Conservation (phyloP, 805 yeast species). For the Pichia eremophila region DNA sequence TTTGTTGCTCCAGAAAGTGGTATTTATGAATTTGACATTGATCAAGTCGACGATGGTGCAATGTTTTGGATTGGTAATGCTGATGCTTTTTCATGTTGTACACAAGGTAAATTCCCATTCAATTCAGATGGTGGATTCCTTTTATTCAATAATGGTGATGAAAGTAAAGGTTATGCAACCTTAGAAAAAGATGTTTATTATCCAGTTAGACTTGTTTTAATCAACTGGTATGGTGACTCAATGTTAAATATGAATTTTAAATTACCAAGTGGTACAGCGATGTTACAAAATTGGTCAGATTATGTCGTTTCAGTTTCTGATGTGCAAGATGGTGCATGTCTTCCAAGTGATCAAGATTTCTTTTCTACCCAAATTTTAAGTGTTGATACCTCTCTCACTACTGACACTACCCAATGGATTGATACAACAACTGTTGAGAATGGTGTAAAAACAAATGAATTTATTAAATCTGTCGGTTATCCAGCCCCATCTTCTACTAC, state of each 20-base stretch:
- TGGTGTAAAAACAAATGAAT: background rate
- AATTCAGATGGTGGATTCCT: background rate
- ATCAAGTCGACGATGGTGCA: conserved; percentile 23
- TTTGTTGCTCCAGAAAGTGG: conserved; percentile 23
- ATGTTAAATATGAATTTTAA: background rate
- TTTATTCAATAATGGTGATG: background rate
- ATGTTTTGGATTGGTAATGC: conserved; percentile 24
- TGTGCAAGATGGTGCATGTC: background rate
- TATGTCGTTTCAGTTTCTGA: background rate
- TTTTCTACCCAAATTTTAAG: background rate
- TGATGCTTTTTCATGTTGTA: conserved; percentile 28
- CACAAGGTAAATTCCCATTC: conserved; percentile 4
- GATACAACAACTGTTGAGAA: background rate
- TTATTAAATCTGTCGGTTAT: background rate
- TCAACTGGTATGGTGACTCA: background rate
- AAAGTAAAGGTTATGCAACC: conserved; percentile 2
- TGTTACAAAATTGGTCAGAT: background rate
- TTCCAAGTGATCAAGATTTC: background rate
- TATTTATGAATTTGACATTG: conserved; percentile 17
- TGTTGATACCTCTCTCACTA: background rate
- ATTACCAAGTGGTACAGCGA: background rate
- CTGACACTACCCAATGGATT: background rate
- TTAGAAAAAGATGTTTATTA: conserved; percentile 3
- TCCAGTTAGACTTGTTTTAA: conserved; percentile 5
- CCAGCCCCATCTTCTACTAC: background rate